Base-by-base conservation (phyloP, 345 rosid genomes). In the Euclidium syriacum region DNA sequence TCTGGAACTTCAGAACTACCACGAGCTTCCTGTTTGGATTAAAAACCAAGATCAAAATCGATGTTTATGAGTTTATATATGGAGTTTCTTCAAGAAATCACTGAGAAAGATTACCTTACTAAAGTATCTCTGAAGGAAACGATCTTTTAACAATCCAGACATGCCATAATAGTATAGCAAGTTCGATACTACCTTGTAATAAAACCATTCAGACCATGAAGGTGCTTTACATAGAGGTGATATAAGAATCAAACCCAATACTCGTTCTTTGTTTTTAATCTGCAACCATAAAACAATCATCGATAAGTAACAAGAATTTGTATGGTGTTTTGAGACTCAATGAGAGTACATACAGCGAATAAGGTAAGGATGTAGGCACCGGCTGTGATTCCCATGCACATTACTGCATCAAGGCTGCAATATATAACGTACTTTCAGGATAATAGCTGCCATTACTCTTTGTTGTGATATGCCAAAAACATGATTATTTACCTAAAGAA, bases 301-400 rank as follows among this genome's bases (percentile, higher is more conserved):
- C 23, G 38, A 54, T 35, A 20, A 58, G 59, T 23, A 32, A 36
- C 5, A 42, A 46, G 22, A 16, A 14, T 46, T 0, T 40, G 7
- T 39, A 48, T n/a, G 30, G 62, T 29, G 27, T 15, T 44, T 51
- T 14, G 34, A 35, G 68, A 10, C 3, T 26, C 29, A 53, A 25
- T 47, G 62, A 4, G 9, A 30, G 66, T 75, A 59, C 89, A 30
- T 92, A 92, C 97, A 11, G 96, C 97, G 74, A 94, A 94, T 38
- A 87, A 73, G 34, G 85, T 83, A 66, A 94, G 86, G 64, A 94
- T 70, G 79, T 87, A 90, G 64, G 97, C 99, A 71, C 99, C 96
- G 1, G 96, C 95, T 11, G 96, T 85, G 39, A 90, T 90, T 59
- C 97, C 99, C 95, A 90, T 84, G 73, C 99, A 94, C 96, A 90